Percentiles rank a stretch among this genome's conserved stretches.
Conservation (phyloP, 2,329 filamentous ascomycete species). For the Aureobasidium mangrovei region DNA sequence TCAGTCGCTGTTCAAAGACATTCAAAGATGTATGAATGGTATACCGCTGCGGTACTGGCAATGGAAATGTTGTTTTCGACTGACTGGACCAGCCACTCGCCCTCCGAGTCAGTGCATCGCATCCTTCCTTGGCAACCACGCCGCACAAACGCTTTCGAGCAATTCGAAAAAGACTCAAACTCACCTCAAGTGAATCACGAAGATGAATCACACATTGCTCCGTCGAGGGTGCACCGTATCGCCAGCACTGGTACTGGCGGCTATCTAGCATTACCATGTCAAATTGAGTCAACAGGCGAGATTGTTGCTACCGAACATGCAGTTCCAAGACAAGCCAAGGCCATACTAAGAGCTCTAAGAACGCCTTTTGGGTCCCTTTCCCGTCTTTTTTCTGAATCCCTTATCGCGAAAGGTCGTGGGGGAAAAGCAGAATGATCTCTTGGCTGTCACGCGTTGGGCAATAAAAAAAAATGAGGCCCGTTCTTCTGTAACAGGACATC, state of each 20-base stretch:
- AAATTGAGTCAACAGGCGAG: conserved; percentile 6
- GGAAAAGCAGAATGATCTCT: conserved; percentile 3
- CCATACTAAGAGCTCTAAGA: not conserved
- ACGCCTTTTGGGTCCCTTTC: not conserved
- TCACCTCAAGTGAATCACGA: not conserved
- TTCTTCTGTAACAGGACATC: conserved; percentile 1
- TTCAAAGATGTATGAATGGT: not conserved
- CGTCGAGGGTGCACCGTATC: not conserved
- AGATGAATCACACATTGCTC: not conserved
- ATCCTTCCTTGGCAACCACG: conserved; percentile 1
- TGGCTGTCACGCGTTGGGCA: not conserved
- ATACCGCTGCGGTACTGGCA: not conserved
- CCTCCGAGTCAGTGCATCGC: not conserved
- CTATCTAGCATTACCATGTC: conserved; percentile 10
- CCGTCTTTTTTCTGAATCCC: not conserved
- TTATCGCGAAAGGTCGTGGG: conserved; percentile 8
- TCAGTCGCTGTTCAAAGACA: not conserved
- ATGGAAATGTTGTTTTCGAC: not conserved
- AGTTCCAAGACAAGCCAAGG: conserved; percentile 7
- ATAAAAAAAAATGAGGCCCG: not conserved
- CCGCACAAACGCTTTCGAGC: not conserved
- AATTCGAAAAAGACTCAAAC: not conserved
- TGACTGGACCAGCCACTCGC: not conserved
- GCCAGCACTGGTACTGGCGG: not conserved
- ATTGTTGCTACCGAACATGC: not conserved